Evolutionary conservation across 805 yeast species (phyloP).

Genomic region (Candida pseudofarinosa): DNA sequence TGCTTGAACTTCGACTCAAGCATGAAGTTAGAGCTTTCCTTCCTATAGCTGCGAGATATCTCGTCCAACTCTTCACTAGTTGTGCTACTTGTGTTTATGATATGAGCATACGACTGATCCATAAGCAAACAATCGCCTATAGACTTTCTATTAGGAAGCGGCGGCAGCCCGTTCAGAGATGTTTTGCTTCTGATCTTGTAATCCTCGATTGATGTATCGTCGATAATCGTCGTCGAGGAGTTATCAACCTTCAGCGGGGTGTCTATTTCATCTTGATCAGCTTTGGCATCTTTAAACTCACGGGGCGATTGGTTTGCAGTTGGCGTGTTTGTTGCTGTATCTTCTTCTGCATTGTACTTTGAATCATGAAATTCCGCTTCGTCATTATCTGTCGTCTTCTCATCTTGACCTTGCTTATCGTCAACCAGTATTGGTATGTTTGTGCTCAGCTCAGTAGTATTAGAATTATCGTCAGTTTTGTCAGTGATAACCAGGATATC

Average conservation of each 20-base stretch:
- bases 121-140: conserved; percentile 19
- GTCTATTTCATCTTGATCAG: neutral
- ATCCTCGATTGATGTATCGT: neutral
- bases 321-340: neutral
- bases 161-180: conserved; percentile 12
- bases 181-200: neutral
- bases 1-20: conserved; percentile 57
- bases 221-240: neutral
- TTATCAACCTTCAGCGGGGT: neutral
- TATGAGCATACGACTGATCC: conserved; percentile 17
- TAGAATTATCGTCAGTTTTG: neutral
- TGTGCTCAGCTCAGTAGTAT: neutral
- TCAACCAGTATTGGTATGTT: neutral
- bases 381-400: neutral
- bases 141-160: conserved; percentile 31
- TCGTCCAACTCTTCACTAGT: conserved; percentile 7
- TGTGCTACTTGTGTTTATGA: conserved; percentile 5
- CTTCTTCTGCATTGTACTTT: neutral
- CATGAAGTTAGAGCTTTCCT: conserved; percentile 41
- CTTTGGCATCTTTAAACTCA: neutral
- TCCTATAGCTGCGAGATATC: conserved; percentile 17
- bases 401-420: neutral
- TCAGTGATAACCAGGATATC: neutral
- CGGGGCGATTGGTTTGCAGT: neutral
- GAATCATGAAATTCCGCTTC: neutral